These are phyloP conservation scores for Silene uniflora DNA, from an alignment of 148 eudicot species.

Conservation along the genomic window DNA sequence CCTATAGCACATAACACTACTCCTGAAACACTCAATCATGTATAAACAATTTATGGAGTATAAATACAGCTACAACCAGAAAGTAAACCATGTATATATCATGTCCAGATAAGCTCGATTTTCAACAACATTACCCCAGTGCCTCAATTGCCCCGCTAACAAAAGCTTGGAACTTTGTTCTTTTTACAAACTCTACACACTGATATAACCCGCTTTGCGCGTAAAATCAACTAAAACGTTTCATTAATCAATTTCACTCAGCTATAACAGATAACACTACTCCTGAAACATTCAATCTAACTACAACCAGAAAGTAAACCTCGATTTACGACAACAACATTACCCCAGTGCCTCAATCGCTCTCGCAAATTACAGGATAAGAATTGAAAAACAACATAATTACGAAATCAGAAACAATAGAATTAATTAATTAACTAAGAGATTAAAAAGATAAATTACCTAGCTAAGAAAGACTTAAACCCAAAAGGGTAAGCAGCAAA, in stretches of 20 bases:
- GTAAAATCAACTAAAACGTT: too few relatives aligned
- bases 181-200: too few relatives aligned
- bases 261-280: background rate
- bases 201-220: too few relatives aligned
- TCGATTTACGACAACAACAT: too few relatives aligned
- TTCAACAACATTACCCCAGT: too few relatives aligned
- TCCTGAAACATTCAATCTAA: background rate
- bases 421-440: background rate
- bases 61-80: background rate
- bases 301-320: background rate
- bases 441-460: constrained; percentile 14
- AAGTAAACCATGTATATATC: too few relatives aligned
- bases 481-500: constrained; percentile 58
- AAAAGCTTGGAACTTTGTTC: too few relatives aligned
- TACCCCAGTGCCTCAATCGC: background rate
- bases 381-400: background rate
- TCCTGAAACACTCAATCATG: background rate
- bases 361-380: background rate
- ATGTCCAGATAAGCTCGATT: too few relatives aligned
- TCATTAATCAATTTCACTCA: background rate
- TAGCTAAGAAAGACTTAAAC: constrained; percentile 51
- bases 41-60: background rate
- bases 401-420: background rate
- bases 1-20: background rate
- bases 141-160: too few relatives aligned